A percentile compares a stretch with the other conserved stretches of the same genome.
These are phyloP conservation scores for Paratinospora sagittata DNA, from an alignment of 164 flowering plant species.

Conservation along the genomic window DNA sequence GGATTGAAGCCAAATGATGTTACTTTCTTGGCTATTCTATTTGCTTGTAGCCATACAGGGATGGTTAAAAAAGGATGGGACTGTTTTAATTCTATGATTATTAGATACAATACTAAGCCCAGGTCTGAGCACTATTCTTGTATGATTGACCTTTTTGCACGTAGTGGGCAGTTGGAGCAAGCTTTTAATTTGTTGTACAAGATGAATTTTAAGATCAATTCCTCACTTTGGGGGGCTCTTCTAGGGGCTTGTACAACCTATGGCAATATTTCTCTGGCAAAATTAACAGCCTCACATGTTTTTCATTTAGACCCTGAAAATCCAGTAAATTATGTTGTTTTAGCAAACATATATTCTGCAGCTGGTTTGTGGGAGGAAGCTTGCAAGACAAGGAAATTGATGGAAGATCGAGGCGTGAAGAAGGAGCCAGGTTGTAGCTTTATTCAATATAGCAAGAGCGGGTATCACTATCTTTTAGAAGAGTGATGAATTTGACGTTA, in stretches of 20 bases:
- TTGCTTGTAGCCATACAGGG: slow-evolving; percentile 75
- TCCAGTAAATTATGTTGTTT: slow-evolving; percentile 36
- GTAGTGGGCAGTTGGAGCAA: slow-evolving; percentile 57
- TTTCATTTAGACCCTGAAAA: slow-evolving; percentile 33
- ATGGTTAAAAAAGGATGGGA: slow-evolving; percentile 43
- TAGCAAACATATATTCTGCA: slow-evolving; percentile 46
- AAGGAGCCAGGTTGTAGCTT: slow-evolving; percentile 58
- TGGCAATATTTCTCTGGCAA: slow-evolving; percentile 33
- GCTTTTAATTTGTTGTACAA: slow-evolving; percentile 39
- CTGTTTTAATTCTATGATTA: slow-evolving; percentile 47
- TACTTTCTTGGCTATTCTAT: slow-evolving; percentile 67
- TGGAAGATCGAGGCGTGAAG: slow-evolving; percentile 34
- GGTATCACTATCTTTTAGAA: neutral
- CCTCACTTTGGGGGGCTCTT: slow-evolving; percentile 50
- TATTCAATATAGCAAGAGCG: slow-evolving; percentile 11
- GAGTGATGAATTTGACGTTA: neutral
- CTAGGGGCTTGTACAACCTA: slow-evolving; percentile 42
- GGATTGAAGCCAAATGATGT: slow-evolving; percentile 66
- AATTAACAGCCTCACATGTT: slow-evolving; percentile 35
- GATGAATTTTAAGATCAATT: slow-evolving; percentile 39
- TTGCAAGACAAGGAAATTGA: slow-evolving; percentile 27
- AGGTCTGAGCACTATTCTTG: slow-evolving; percentile 71
- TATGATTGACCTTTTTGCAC: slow-evolving; percentile 63
- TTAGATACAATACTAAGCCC: slow-evolving; percentile 43
- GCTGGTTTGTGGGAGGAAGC: slow-evolving; percentile 54